phyloP scores from a whole-genome alignment of 208 protist species.

The Wallacemonas sp. region DNA sequence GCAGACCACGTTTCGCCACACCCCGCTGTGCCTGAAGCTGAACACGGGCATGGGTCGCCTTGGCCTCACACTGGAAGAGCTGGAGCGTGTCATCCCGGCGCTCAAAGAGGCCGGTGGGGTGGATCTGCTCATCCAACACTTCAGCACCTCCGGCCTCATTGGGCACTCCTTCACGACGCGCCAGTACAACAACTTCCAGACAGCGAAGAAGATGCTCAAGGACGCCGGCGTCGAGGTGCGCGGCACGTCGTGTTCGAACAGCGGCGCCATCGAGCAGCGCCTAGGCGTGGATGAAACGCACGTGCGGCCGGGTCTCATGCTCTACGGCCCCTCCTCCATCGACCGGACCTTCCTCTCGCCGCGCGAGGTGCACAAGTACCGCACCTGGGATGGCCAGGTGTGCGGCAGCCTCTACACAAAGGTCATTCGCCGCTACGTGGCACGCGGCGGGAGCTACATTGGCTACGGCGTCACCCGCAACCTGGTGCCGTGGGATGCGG shows the following conservation, averaged over 20 bases:
- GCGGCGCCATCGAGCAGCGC: slow-evolving; percentile 47
- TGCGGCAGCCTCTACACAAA: slow-evolving; percentile 52
- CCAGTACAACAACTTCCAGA: slow-evolving; percentile 41
- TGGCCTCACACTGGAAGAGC: slow-evolving; percentile 33
- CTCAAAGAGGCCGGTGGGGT: slow-evolving; percentile 44
- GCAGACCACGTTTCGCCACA: slow-evolving; percentile 34
- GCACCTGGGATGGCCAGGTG: slow-evolving; percentile 36
- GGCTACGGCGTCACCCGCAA: slow-evolving; percentile 51
- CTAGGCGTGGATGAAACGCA: slow-evolving; percentile 49
- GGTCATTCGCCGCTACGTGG: slow-evolving; percentile 45
- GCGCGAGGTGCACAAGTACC: slow-evolving; percentile 25
- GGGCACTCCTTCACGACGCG: slow-evolving; percentile 37
- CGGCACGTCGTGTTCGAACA: slow-evolving; percentile 50
- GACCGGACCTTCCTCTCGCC: slow-evolving; percentile 24
- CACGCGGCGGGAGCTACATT: slow-evolving; percentile 39
- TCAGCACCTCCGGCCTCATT: slow-evolving; percentile 45
- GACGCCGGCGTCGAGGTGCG: slow-evolving; percentile 53
- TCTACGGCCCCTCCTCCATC: slow-evolving; percentile 51
- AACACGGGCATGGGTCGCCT: slow-evolving; percentile 64
- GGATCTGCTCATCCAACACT: slow-evolving; percentile 52
- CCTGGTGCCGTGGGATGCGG: slow-evolving; percentile 32
- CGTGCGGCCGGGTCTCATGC: slow-evolving; percentile 52
- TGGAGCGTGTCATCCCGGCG: slow-evolving; percentile 31
- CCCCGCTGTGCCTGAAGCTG: slow-evolving; percentile 47
- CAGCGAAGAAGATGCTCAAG: slow-evolving; percentile 28